phyloP scores from a whole-genome alignment of 2,329 filamentous ascomycete species.

The Stromatinia cepivora region DNA sequence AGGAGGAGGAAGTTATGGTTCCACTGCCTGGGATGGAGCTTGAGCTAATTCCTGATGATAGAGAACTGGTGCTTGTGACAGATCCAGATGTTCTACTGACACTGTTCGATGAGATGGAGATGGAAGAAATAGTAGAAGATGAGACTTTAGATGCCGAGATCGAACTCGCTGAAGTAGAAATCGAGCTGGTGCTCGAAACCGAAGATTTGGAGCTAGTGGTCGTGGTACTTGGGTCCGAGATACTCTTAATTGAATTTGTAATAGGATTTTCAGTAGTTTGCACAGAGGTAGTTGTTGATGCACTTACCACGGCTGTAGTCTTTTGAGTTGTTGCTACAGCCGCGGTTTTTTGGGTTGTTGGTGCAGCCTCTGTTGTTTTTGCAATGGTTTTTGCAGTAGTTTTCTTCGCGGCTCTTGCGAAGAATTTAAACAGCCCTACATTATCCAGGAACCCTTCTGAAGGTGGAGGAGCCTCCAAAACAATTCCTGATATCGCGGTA shows the following conservation, averaged over 20 bases:
- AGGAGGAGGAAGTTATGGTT: background rate
- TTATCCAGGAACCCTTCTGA: background rate
- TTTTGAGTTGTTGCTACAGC: conserved; percentile 9
- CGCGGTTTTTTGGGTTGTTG: background rate
- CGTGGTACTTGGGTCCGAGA: background rate
- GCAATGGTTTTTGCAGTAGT: background rate
- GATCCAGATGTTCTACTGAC: background rate
- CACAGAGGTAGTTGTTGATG: background rate
- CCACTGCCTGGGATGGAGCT: background rate
- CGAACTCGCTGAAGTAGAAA: background rate
- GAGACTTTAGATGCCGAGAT: background rate
- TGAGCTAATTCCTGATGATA: background rate
- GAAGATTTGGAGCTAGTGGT: background rate
- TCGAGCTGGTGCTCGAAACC: background rate
- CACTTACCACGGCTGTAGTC: background rate
- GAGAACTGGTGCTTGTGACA: background rate
- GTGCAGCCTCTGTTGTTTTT: background rate
- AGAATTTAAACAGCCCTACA: conserved; percentile 9
- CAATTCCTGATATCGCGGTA: background rate
- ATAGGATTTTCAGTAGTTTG: background rate
- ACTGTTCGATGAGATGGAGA: background rate
- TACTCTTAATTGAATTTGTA: background rate
- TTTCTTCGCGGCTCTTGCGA: conserved; percentile 15
- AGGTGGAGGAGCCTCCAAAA: background rate
- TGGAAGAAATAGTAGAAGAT: background rate